Percentiles rank a stretch among this genome's conserved stretches.
Evolutionary conservation across 306 rosid species (phyloP).

Genomic region (Spatholobus suberectus): DNA sequence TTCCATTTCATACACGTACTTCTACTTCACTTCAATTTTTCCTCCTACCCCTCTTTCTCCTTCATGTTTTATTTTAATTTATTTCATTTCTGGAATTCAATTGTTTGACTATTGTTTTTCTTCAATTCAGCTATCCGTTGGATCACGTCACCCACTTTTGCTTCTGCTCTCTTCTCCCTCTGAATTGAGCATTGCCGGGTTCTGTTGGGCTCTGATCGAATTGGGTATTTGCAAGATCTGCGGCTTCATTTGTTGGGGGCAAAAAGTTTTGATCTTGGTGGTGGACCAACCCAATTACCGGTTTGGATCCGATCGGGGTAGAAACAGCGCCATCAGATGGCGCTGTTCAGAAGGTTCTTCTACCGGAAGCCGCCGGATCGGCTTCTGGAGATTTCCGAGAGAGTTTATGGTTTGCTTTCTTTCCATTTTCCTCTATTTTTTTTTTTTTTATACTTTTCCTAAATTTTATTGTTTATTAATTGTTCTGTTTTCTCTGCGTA

Average conservation of each 20-base stretch:
- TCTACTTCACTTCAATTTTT: conserved; percentile 53
- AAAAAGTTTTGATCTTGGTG: conserved; percentile 47
- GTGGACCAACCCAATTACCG: conserved; percentile 57
- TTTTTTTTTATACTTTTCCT: background rate
- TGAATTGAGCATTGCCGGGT: conserved; percentile 32
- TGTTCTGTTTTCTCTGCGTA: background rate
- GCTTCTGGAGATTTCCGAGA: conserved; percentile 96
- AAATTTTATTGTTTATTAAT: background rate
- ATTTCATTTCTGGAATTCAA: conserved; percentile 23
- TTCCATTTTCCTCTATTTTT: background rate
- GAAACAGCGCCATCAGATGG: conserved; percentile 99
- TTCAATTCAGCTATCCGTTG: conserved; percentile 17
- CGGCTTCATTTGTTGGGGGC: background rate
- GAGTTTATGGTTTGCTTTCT: conserved; percentile 78
- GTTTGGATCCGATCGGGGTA: conserved; percentile 84
- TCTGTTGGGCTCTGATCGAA: conserved; percentile 37
- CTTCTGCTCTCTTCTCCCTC: background rate
- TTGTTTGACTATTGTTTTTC: conserved; percentile 28
- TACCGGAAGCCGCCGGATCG: conserved; percentile 99
- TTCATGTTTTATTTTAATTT: background rate
- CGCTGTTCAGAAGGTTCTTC: conserved; percentile 97
- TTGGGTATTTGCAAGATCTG: conserved; percentile 64
- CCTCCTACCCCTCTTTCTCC: conserved; percentile 21
- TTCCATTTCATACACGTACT: conserved; percentile 40
- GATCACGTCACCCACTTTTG: conserved; percentile 24